Conservation (phyloP, 148 eudicot species). For the Rhododendron kiyosumense region DNA sequence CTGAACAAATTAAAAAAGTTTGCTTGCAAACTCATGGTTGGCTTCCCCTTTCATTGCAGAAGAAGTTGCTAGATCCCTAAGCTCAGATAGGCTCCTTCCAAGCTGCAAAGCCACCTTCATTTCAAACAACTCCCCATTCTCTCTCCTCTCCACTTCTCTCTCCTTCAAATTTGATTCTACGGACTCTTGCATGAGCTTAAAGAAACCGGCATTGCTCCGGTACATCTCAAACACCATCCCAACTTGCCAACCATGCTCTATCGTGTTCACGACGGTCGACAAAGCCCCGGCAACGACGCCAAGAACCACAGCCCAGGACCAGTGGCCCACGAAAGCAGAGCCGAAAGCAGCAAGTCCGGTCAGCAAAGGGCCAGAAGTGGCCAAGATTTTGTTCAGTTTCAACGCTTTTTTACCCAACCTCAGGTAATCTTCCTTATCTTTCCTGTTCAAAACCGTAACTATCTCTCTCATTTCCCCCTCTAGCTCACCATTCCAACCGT, state of each 20-base stretch:
- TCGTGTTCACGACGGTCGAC: slow-evolving; percentile 19
- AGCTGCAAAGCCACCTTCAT: slow-evolving; percentile 40
- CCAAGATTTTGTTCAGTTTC: slow-evolving; percentile 47
- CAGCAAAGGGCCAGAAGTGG: slow-evolving; percentile 45
- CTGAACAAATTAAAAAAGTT: slow-evolving; percentile 24
- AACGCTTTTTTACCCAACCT: slow-evolving; percentile 58
- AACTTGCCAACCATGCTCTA: slow-evolving; percentile 45
- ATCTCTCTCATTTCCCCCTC: slow-evolving; percentile 52
- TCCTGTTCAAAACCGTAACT: slow-evolving; percentile 28
- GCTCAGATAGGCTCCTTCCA: slow-evolving; percentile 42
- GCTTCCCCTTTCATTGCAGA: slow-evolving; percentile 22
- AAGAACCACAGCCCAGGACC: neutral
- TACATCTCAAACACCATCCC: slow-evolving; percentile 67
- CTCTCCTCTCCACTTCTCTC: slow-evolving; percentile 16
- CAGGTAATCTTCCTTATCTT: slow-evolving; percentile 52
- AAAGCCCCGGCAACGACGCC: slow-evolving; percentile 28
- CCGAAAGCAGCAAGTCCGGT: slow-evolving; percentile 57
- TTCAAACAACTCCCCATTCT: slow-evolving; percentile 47
- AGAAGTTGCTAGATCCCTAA: slow-evolving; percentile 27
- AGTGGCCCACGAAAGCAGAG: slow-evolving; percentile 18
- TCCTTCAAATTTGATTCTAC: slow-evolving; percentile 28
- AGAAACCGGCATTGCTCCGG: slow-evolving; percentile 45
- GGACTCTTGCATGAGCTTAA: slow-evolving; percentile 27
- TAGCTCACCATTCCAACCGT: slow-evolving; percentile 50
- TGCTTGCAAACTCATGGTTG: slow-evolving; percentile 48